A percentile compares a stretch with the other conserved stretches of the same genome.
phyloP scores from a whole-genome alignment of 805 yeast genomes.

The Scheffersomyces stipitis region DNA sequence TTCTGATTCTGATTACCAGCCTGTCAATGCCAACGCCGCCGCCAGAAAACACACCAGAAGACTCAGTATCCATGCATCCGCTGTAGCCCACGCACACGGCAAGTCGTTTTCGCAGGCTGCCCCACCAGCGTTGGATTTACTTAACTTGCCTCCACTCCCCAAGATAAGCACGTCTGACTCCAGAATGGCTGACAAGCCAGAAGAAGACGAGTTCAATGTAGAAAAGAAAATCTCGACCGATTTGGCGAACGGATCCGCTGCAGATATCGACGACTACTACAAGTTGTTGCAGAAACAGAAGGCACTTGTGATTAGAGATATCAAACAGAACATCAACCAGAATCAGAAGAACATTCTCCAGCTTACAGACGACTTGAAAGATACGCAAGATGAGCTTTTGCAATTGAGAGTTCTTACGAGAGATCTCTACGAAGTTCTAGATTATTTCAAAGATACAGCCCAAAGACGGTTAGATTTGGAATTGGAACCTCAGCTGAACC shows the following conservation, averaged over 20 bases:
- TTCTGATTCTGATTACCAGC: no score
- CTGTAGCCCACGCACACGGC: conserved; percentile 31
- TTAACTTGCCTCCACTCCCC: conserved; percentile 28
- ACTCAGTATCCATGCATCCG: conserved; percentile 40
- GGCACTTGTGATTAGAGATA: conserved; percentile 51
- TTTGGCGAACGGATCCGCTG: conserved; percentile 64
- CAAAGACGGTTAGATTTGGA: conserved; percentile 54
- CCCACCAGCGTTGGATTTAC: conserved; percentile 18
- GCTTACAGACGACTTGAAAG: conserved; percentile 57
- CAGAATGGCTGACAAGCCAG: background rate
- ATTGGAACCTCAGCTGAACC: conserved; percentile 15
- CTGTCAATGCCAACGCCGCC: conserved; percentile 7
- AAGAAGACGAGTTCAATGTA: conserved; percentile 7
- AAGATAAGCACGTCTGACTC: conserved; percentile 5
- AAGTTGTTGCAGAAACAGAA: conserved; percentile 51
- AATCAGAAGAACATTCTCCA: conserved; percentile 62
- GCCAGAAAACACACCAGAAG: conserved; percentile 26
- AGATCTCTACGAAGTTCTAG: conserved; percentile 59
- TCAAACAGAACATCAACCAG: conserved; percentile 57
- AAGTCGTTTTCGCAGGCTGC: conserved; percentile 19
- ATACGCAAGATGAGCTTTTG: conserved; percentile 65
- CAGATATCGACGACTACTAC: conserved; percentile 70
- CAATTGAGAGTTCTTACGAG: conserved; percentile 58
- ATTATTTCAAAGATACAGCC: conserved; percentile 60
- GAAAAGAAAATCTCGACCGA: conserved; percentile 28